Evolutionary conservation across 2,329 filamentous ascomycete species (phyloP).

Genomic region (Colletotrichum navitas): DNA sequence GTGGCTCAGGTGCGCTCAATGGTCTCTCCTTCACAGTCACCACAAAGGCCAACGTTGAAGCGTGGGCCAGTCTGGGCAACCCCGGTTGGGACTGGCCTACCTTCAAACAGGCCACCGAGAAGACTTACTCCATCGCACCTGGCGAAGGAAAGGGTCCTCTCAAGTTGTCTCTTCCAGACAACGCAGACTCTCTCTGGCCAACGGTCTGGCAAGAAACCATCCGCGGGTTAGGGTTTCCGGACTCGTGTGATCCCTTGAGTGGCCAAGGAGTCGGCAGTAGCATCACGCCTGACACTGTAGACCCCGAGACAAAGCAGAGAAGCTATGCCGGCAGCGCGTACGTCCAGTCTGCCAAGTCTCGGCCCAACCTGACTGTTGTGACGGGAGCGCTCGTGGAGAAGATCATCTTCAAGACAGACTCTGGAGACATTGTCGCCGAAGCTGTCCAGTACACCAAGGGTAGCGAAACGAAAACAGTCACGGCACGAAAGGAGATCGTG

Average conservation of each 20-base stretch:
- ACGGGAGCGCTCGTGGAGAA: constrained; percentile 45
- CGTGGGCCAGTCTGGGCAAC: constrained; percentile 48
- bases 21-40: constrained; percentile 45
- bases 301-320: constrained; percentile 45
- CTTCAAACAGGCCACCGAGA: constrained; percentile 41
- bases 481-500: constrained; percentile 56
- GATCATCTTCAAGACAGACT: constrained; percentile 44
- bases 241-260: constrained; percentile 44
- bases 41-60: constrained; percentile 45
- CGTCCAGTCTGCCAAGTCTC: constrained; percentile 41
- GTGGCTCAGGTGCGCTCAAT: constrained; percentile 50
- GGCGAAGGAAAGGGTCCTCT: constrained; percentile 36
- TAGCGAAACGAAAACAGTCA: constrained; percentile 41
- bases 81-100: constrained; percentile 47
- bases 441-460: constrained; percentile 43
- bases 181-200: constrained; percentile 38
- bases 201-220: constrained; percentile 44
- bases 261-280: constrained; percentile 42
- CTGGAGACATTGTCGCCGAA: constrained; percentile 41
- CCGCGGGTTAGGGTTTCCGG: constrained; percentile 41
- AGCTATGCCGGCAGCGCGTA: constrained; percentile 47
- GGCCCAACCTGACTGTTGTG: constrained; percentile 46
- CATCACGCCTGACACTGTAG: constrained; percentile 44
- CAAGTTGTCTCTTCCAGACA: constrained; percentile 42
- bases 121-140: constrained; percentile 28